Evolutionary conservation across 2,329 filamentous ascomycete species (phyloP), one percentile per base, ranked within the genome.

Genomic region (Cladobotryum protrusum): DNA sequence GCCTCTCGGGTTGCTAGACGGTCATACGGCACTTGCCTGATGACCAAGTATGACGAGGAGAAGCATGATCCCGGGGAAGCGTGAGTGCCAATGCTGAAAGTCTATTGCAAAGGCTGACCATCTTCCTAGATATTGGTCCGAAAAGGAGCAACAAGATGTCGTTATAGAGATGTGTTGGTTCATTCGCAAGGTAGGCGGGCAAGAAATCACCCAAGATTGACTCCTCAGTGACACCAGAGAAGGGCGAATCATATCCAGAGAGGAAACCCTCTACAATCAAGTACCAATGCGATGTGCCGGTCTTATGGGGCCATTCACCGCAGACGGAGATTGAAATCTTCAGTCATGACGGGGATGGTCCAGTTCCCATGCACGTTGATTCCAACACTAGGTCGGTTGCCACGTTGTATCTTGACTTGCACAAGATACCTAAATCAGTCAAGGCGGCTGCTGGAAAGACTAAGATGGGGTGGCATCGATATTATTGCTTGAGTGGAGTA

Each of bases 141-240:
- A 65, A 42, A 70, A 70, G 50, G 67, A 70, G 52, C 59, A 63
- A 36, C 64, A 64, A 43, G 62, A 59, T 55, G 61, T 69, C 11
- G 65, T 67, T 4, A 57, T 61, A 11, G 66, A 68, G 43, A 69
- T 70, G 66, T 66, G 66, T 33, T 70, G 67, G 67, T 69, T 70
- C 48, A 70, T 70, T 45, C 57, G 57, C 44, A 69, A 69, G 63
- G 67, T 69, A 56, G 29, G 55, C 19, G 13, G 11, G 36, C n/a
- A n/a, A 6, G 32, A 15, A 8, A 33, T n/a, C 12, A 35, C 19
- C 9, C n/a, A 14, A 29, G 8, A 6, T 13, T 4, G 13, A 37
- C n/a, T 13, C 37, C 29, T 7, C 15, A 45, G n/a, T 48, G 33
- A 52, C 45, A 6, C 15, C 19, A 37, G 12, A 33, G 11, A 40